Percentiles rank a stretch among this genome's conserved stretches.
phyloP scores from a whole-genome alignment of 441 rosid genomes.

The Adansonia madagascariensis region DNA sequence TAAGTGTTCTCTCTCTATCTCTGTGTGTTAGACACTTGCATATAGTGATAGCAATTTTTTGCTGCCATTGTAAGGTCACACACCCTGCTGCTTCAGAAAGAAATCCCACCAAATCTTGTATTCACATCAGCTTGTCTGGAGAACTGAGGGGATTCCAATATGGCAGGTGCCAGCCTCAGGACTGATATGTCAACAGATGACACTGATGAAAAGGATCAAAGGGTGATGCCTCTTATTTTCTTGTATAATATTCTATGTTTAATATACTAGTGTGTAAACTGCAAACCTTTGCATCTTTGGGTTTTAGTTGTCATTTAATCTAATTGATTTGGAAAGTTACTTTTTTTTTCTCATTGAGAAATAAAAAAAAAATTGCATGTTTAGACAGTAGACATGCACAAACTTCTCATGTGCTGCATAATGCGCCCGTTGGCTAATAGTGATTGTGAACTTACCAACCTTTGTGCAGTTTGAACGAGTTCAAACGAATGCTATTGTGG shows the following conservation, averaged over 20 bases:
- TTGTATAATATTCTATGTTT: not conserved
- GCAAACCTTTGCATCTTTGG: not conserved
- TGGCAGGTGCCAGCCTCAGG: conserved; percentile 74
- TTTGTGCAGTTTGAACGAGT: too few species aligned
- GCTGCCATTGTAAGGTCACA: conserved; percentile 41
- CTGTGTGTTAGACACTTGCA: conserved; percentile 39
- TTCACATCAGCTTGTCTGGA: conserved; percentile 50
- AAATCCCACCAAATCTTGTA: conserved; percentile 42
- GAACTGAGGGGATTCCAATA: conserved; percentile 61
- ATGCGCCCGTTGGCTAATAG: too few species aligned
- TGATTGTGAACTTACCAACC: too few species aligned
- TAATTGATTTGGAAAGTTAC: not conserved
- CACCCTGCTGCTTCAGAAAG: conserved; percentile 39
- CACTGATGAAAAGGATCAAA: conserved; percentile 70
- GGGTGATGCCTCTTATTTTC: conserved; percentile 48
- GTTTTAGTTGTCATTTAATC: not conserved
- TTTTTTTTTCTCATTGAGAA: not conserved
- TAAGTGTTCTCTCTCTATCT: conserved; percentile 14
- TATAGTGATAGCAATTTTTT: conserved; percentile 45
- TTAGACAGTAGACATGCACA: too few species aligned
- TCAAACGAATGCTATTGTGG: too few species aligned
- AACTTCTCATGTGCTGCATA: too few species aligned
- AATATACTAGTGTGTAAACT: not conserved
- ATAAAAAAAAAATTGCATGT: not conserved
- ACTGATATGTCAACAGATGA: conserved; percentile 86